Base-by-base conservation (phyloP, 495 filamentous ascomycete species). In the Ramalina peruviana region DNA sequence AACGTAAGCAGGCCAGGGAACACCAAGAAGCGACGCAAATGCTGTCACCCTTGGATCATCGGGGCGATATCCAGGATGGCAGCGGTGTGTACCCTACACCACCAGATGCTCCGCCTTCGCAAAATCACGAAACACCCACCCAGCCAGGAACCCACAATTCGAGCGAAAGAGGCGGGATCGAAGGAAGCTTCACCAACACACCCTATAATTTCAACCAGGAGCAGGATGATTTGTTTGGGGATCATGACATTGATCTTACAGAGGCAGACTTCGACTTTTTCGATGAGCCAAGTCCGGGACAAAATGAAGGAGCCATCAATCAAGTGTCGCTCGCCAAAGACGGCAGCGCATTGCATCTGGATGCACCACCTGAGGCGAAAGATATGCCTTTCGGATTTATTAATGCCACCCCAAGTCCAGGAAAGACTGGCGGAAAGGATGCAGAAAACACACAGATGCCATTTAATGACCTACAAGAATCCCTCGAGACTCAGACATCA, bases 211-310 rank as follows among this genome's bases (percentile, higher is more conserved):
- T 17, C n/a, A 27, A 23, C 20, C 33, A 55, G 46, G 40, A 36
- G 17, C 71, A 78, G 23, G 79, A 83, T 27, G 80, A 85, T 54
- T 65, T 86, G 2, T 86, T 83, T 57, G 82, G 75, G 9, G 83
- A 86, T 46, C 69, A 84, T 27, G 78, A 78, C 37, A 82, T 78
- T 26, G 81, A 84, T 60, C 78, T 94, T 17, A 89, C 86, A 2
- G 88, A 95, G 51, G 82, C 80, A 3, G 88, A 95, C 60, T 94
- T 94, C 64, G 90, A 77, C 63, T 94, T 93, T 59, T 94, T 95
- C 50, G 86, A 94, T 59, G 77, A 81, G 40, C 73, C 72, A 5
- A 71, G 65, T 43, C 30, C 30, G 2, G 30, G 40, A 33, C 30
- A 33, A 33, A 33, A 33, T 11, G 30, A 33, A 33, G 30, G 12